Evolutionary conservation across 805 yeast species (phyloP), one percentile per base, ranked within the genome.

Genomic region (Citeromyces nyonsensis): DNA sequence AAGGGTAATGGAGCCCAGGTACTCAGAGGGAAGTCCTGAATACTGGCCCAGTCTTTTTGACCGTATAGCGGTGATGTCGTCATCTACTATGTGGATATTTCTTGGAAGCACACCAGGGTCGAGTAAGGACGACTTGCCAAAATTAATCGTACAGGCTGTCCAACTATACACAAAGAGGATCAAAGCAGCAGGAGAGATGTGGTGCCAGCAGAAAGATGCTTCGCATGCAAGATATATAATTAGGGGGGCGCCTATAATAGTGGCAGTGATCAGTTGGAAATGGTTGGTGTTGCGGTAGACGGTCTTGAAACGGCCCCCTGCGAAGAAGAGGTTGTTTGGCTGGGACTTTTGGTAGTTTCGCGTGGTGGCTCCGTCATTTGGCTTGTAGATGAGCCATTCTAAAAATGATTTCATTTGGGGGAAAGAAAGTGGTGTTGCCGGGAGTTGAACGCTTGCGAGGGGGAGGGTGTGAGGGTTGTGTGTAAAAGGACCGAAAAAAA

Each of bases 41-140:
- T 39, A 36, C 22, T 44, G 42, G n/a, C n/a, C n/a, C n/a, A n/a
- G n/a, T n/a, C n/a, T n/a, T n/a, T n/a, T n/a, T n/a, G n/a, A n/a
- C n/a, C n/a, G n/a, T n/a, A n/a, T n/a, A n/a, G n/a, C n/a, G n/a
- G n/a, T n/a, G n/a, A n/a, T n/a, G n/a, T n/a, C n/a, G 26, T 56
- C 53, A 31, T 52, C 63, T 0, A 66, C 65, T 24, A 73, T 15
- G 42, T 82, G 91, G 4, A 76, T 48, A 49, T 78, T 77, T 37
- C 73, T 54, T 1, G 93, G 86, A 8, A 78, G 44, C 1, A 64
- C 49, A 0, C 94, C 94, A 0, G 93, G 82, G 41, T 82, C 94
- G 8, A 65, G 49, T 2, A 69, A 55, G 0, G 79, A 61, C 0
- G 78, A 74, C 35, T 52, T 61, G 6, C 74, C 35, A 37, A 72